Percentiles rank a stretch among this genome's conserved stretches.
Conservation (phyloP, 2,329 filamentous ascomycete genomes). For the Sclerotinia sclerotiorum region DNA sequence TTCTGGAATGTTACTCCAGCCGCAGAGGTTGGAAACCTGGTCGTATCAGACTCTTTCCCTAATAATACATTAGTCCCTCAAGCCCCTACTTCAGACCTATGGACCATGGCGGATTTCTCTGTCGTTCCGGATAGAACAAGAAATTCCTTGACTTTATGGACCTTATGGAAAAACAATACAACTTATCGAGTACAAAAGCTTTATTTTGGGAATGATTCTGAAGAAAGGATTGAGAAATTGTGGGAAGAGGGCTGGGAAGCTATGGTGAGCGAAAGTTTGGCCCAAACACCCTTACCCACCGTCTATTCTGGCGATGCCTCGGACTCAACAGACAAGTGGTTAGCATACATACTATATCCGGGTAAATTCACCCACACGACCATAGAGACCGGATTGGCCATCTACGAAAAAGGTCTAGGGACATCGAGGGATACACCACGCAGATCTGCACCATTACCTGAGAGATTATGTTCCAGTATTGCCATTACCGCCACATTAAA, state of each 20-base stretch:
- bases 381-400: conserved; percentile 77
- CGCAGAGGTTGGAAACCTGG: conserved; percentile 58
- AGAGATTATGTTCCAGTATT: conserved; percentile 73
- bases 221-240: conserved; percentile 36
- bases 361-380: conserved; percentile 78
- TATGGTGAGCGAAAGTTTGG: conserved; percentile 60
- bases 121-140: conserved; percentile 53
- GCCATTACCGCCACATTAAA: conserved; percentile 66
- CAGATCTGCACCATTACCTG: conserved; percentile 61
- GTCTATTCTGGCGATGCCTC: conserved; percentile 64
- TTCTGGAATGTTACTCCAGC: conserved; percentile 74
- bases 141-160: conserved; percentile 64
- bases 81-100: conserved; percentile 71
- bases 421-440: conserved; percentile 45
- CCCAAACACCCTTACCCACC: conserved; percentile 53
- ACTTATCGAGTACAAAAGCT: conserved; percentile 73
- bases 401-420: conserved; percentile 70
- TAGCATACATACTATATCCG: conserved; percentile 78
- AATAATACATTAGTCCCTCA: conserved; percentile 64
- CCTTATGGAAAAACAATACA: conserved; percentile 82
- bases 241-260: conserved; percentile 71
- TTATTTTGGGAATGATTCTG: conserved; percentile 59
- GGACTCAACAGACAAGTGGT: conserved; percentile 80
- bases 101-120: conserved; percentile 77
- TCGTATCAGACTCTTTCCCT: conserved; percentile 71